Evolutionary conservation across 768 basidiomycete species (phyloP).

Genomic region (Termitomyces sp.): DNA sequence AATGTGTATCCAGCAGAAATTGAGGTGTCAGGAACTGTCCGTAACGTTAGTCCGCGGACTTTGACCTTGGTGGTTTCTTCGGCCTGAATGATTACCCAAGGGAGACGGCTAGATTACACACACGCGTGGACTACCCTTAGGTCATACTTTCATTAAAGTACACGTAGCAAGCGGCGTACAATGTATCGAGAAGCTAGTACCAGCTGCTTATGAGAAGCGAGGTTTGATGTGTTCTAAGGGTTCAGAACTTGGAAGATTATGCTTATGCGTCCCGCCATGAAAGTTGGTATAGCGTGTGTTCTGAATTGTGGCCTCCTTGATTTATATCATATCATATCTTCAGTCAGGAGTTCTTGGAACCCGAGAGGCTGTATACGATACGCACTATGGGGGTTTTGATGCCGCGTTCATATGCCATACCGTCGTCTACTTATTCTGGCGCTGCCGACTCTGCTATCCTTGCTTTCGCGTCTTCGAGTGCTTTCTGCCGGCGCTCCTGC

Average conservation of each 20-base stretch:
- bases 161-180: background rate
- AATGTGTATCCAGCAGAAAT: background rate
- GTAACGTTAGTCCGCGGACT: background rate
- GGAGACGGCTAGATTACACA: too few species aligned
- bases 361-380: background rate
- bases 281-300: too few species aligned
- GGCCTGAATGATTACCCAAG: background rate
- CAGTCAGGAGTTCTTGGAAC: background rate
- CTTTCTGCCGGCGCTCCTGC: constrained; percentile 39
- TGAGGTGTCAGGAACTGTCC: background rate
- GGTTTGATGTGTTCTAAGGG: background rate
- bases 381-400: constrained; percentile 12
- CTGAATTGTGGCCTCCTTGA: constrained; percentile 7
- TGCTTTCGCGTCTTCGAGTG: constrained; percentile 22
- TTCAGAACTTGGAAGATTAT: background rate
- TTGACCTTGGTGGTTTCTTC: background rate
- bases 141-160: background rate
- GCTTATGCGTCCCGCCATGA: too few species aligned
- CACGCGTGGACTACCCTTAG: background rate
- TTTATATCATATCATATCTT: background rate
- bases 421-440: constrained; percentile 13
- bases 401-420: constrained; percentile 1
- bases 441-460: constrained; percentile 6
- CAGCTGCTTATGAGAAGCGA: background rate
- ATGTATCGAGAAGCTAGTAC: background rate